phyloP scores from a whole-genome alignment of 805 yeast species.

The Metschnikowia peoriensis region DNA sequence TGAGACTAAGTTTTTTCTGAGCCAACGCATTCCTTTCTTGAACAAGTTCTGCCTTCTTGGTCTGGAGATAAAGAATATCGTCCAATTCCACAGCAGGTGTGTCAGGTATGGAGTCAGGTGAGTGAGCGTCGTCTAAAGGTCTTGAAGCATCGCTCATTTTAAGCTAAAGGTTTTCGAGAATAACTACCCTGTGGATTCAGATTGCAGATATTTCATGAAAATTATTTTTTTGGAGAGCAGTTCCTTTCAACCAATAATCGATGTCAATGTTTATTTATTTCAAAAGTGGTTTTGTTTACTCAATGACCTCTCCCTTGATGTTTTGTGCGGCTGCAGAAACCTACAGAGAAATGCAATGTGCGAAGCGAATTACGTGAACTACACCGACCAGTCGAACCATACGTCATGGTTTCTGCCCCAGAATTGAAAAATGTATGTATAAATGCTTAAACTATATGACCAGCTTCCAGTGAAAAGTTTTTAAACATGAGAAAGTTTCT shows the following conservation, averaged over 20 bases:
- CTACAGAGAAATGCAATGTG: background rate
- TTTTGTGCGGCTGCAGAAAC: background rate
- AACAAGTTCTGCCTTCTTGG: slow-evolving; percentile 11
- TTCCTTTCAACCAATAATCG: too few relatives aligned
- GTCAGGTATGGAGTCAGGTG: slow-evolving; percentile 2
- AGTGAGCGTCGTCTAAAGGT: slow-evolving; percentile 2
- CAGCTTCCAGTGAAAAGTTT: too few relatives aligned
- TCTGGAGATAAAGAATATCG: slow-evolving; percentile 14
- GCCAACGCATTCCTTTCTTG: slow-evolving; percentile 13
- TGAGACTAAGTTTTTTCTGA: slow-evolving; percentile 7
- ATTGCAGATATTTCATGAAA: background rate
- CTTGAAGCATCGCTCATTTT: slow-evolving; percentile 6
- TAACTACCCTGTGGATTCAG: background rate
- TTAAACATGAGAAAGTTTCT: too few relatives aligned
- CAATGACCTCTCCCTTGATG: too few relatives aligned
- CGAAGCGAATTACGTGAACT: slow-evolving; percentile 3
- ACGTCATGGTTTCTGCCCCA: slow-evolving; percentile 57
- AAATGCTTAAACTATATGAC: too few relatives aligned
- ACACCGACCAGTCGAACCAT: background rate
- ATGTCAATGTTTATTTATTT: too few relatives aligned
- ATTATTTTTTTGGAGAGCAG: too few relatives aligned
- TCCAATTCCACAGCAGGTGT: slow-evolving; percentile 11
- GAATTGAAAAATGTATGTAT: slow-evolving; percentile 53
- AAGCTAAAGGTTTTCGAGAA: background rate
- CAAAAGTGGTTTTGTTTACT: too few relatives aligned